These are phyloP conservation scores for Apiotrichum siamense DNA, from an alignment of 1,284 basidiomycete species.

Conservation along the genomic window DNA sequence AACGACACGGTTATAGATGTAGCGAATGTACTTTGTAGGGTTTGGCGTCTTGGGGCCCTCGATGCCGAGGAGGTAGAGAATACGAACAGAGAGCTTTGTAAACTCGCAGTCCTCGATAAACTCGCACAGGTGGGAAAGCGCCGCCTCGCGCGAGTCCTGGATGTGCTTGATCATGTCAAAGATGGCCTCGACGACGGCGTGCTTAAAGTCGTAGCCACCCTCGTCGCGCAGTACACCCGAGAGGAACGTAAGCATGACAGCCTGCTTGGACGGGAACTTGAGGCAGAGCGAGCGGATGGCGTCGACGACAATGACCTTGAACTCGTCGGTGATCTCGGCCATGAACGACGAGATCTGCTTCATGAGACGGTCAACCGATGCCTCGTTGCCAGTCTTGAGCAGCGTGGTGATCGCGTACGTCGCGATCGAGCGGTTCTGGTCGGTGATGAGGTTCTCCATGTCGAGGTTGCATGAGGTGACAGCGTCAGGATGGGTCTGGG, in stretches of 20 bases:
- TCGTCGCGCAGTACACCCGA: constrained; percentile 92
- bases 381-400: constrained; percentile 99
- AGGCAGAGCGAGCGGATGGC: constrained; percentile 96
- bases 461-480: constrained; percentile 95
- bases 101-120: constrained; percentile 99
- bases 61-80: constrained; percentile 88
- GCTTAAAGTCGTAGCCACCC: constrained; percentile 99
- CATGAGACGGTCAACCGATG: constrained; percentile 96
- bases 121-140: constrained; percentile 97
- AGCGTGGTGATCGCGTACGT: constrained; percentile 98
- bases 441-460: constrained; percentile 94
- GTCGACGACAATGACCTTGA: constrained; percentile 99
- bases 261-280: constrained; percentile 97
- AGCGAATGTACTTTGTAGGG: constrained; percentile 97
- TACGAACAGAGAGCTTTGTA: constrained; percentile 95
- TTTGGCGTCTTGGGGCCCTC: constrained; percentile 94
- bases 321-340: constrained; percentile 99
- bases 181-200: constrained; percentile 97
- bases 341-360: constrained; percentile 99
- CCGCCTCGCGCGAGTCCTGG: constrained; percentile 85
- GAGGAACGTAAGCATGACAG: constrained; percentile 88
- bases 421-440: constrained; percentile 91
- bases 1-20: constrained; percentile 99
- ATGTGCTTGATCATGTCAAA: constrained; percentile 99
- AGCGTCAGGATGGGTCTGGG: constrained; percentile 72